Base-by-base conservation (phyloP, 2,329 filamentous ascomycete species). In the Orbilia oligospora region DNA sequence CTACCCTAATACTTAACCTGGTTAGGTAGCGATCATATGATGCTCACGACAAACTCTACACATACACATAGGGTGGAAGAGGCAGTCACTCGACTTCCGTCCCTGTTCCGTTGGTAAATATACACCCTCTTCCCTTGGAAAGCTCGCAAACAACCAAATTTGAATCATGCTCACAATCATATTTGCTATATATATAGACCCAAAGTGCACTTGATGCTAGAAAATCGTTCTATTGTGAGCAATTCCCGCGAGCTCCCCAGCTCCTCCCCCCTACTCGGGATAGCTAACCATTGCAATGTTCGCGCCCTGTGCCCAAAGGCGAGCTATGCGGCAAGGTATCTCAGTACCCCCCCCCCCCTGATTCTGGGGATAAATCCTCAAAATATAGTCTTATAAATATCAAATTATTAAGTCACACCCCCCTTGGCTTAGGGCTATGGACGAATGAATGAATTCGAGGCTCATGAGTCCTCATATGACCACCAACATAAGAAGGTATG, bases 361-460 rank as follows among this genome's bases (percentile, higher is more conserved):
- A 16, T 41, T 27, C 41, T n/a, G 22, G 0, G n/a, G 1, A 36
- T 49, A 5, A 9, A 8, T 10, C 33, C 18, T 30, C 14, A 27
- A 41, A 16, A 16, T 41, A 41, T 16, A 5, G 12, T 41, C 38
- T 41, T 16, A 41, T 41, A 3, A 41, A 41, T 16, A 41, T 41
- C 16, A 41, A 3, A 41, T 41, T 41, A n/a, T 16, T 14, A 4
- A n/a, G 27, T 30, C 3, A 30, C n/a, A 38, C 36, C 36, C 10
- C 12, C 9, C 44, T 6, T 38, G 5, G 5, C 14, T 44, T 98
- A 98, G 86, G 95, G 94, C 82, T 99, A 98, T 85, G 90, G 91
- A 0, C 93, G 96, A 71, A 95, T 97, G 88, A 95, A 97, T 83
- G 95, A 98, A 84, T 97, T 97, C 84, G 95, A 98, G 85, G 92